These are phyloP conservation scores for Aspergillus sp. DNA, from an alignment of 2,329 filamentous ascomycete genomes.

Conservation along the genomic window DNA sequence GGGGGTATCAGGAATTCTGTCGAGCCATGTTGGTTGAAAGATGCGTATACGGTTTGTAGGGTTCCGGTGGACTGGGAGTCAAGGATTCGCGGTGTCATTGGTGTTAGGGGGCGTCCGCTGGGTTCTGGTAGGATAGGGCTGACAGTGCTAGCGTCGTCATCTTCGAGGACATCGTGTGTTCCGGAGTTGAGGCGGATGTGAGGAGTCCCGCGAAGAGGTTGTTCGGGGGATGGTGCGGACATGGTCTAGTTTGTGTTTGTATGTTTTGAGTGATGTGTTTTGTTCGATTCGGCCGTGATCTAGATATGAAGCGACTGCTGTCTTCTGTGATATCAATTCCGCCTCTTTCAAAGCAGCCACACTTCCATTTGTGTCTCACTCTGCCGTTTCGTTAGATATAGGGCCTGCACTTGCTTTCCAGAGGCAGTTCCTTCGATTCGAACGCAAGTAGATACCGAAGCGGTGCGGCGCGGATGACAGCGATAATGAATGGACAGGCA, in stretches of 20 bases:
- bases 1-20: constrained; percentile 46
- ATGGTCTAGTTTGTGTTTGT: constrained; percentile 12
- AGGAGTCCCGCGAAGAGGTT: constrained; percentile 45
- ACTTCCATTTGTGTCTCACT: neutral
- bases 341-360: neutral
- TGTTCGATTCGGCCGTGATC: neutral
- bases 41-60: constrained; percentile 51
- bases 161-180: constrained; percentile 56
- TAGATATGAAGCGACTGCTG: neutral
- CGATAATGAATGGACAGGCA: neutral
- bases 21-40: constrained; percentile 54
- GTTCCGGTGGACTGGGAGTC: constrained; percentile 31
- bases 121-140: constrained; percentile 29
- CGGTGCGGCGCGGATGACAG: neutral
- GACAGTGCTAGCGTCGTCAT: constrained; percentile 30
- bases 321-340: neutral
- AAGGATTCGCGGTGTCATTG: constrained; percentile 13
- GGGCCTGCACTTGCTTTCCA: neutral
- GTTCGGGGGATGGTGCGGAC: constrained; percentile 13
- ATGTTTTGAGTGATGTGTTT: neutral
- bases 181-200: constrained; percentile 69
- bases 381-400: neutral
- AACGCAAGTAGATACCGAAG: neutral
- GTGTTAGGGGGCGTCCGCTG: constrained; percentile 27
- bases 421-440: neutral